These are phyloP conservation scores for Mimosa bimucronata DNA, from an alignment of 306 rosid genomes.

Conservation along the genomic window DNA sequence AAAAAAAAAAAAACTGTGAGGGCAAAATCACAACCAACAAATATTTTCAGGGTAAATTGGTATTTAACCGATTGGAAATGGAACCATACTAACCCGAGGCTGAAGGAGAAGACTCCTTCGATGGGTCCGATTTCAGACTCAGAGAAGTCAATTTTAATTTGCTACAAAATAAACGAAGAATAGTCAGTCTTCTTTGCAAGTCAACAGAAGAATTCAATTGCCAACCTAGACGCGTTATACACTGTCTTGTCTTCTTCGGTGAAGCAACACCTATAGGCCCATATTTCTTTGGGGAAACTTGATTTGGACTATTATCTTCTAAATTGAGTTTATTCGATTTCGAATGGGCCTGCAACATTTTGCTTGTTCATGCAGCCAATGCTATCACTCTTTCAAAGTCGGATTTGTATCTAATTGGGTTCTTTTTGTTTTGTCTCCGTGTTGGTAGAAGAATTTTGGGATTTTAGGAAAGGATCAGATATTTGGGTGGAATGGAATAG, in stretches of 20 bases:
- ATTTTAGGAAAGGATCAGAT: background rate
- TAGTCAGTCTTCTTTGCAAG: background rate
- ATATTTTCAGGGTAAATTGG: too few relatives aligned
- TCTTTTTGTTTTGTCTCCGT: background rate
- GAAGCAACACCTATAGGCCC: background rate
- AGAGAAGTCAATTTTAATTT: conserved; percentile 15
- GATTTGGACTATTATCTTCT: background rate
- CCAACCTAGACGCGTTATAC: background rate
- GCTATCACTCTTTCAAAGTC: too few relatives aligned
- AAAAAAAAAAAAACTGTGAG: too few relatives aligned
- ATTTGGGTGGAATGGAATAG: too few relatives aligned
- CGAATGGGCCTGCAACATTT: background rate
- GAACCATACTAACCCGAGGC: background rate
- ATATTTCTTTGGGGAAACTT: background rate
- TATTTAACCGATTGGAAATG: too few relatives aligned
- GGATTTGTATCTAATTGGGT: too few relatives aligned
- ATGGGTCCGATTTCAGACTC: background rate
- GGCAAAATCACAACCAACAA: too few relatives aligned
- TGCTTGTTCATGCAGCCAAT: background rate
- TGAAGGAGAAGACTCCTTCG: background rate
- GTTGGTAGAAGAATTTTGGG: background rate
- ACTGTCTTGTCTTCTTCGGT: background rate
- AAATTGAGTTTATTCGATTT: background rate
- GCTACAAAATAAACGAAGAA: background rate
- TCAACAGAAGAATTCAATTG: background rate